These are phyloP conservation scores for Xylaria sp. DNA, from an alignment of 2,329 filamentous ascomycete genomes.

Conservation along the genomic window DNA sequence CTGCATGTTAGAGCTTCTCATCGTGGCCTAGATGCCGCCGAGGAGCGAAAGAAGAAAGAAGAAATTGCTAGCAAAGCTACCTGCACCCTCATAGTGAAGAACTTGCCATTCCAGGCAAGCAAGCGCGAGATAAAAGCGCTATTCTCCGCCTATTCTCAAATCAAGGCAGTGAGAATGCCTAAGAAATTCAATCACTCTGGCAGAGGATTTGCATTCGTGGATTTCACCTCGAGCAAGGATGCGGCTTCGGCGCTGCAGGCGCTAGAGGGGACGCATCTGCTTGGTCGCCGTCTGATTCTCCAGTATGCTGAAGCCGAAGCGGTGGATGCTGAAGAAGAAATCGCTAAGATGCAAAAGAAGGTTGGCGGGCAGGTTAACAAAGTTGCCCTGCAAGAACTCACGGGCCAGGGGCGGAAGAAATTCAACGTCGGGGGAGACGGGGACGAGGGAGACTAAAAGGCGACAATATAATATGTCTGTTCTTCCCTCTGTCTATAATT, in stretches of 20 bases:
- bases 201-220: conserved; percentile 95
- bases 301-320: conserved; percentile 91
- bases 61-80: conserved; percentile 85
- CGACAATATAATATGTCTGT: conserved; percentile 47
- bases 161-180: conserved; percentile 91
- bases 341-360: conserved; percentile 97
- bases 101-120: conserved; percentile 92
- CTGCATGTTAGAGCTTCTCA: conserved; percentile 88
- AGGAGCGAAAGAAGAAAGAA: conserved; percentile 82
- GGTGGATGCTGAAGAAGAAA: conserved; percentile 93
- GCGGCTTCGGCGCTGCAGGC: conserved; percentile 91
- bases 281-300: conserved; percentile 88
- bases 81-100: conserved; percentile 94
- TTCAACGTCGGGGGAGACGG: conserved; percentile 84
- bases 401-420: conserved; percentile 83
- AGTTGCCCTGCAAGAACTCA: conserved; percentile 88
- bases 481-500: conserved; percentile 44
- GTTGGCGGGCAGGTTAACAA: conserved; percentile 90
- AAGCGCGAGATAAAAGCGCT: conserved; percentile 91
- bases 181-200: conserved; percentile 92
- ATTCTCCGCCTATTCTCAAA: conserved; percentile 85
- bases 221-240: conserved; percentile 91
- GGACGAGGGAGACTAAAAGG: conserved; percentile 60
- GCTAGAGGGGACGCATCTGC: conserved; percentile 89
- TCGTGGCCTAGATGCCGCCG: conserved; percentile 85